Conservation (phyloP, 2,329 filamentous ascomycete genomes). For the Pyrenophora graminea region DNA sequence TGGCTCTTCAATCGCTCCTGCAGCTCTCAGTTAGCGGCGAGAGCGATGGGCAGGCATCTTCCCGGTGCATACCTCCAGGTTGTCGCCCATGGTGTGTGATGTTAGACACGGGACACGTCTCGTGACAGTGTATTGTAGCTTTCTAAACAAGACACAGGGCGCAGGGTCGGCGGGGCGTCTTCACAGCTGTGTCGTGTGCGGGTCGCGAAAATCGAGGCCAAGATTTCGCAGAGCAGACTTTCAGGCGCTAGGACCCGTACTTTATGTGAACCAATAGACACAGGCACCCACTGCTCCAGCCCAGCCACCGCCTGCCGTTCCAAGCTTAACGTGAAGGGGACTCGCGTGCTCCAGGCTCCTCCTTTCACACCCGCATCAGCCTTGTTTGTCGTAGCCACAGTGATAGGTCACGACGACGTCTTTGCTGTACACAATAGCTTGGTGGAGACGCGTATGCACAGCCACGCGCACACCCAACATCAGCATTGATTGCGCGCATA, state of each 20-base stretch:
- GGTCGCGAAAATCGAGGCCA: constrained; percentile 27
- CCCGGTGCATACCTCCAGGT: constrained; percentile 47
- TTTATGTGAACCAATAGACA: constrained; percentile 16
- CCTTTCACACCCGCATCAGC: constrained; percentile 19
- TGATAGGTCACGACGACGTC: constrained; percentile 16
- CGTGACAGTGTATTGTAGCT: neutral
- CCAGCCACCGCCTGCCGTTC: constrained; percentile 1
- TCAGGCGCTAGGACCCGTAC: constrained; percentile 21
- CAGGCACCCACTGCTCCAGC: constrained; percentile 8
- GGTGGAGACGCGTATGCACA: constrained; percentile 34
- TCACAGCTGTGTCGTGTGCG: constrained; percentile 33
- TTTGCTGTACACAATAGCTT: constrained; percentile 19
- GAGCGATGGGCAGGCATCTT: constrained; percentile 24
- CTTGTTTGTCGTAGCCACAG: constrained; percentile 14
- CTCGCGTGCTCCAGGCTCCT: constrained; percentile 15
- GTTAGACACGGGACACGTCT: neutral
- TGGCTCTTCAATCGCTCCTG: constrained; percentile 60
- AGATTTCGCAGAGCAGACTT: constrained; percentile 28
- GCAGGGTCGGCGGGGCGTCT: constrained; percentile 16
- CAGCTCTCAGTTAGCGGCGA: constrained; percentile 34
- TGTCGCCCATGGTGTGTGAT: constrained; percentile 41
- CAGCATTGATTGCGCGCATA: constrained; percentile 27
- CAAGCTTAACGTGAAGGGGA: constrained; percentile 1
- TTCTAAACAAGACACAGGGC: constrained; percentile 3
- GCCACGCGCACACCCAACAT: constrained; percentile 31